These are phyloP conservation scores for Zymoseptoria pseudotritici DNA, from an alignment of 2,329 filamentous ascomycete species.

Conservation along the genomic window DNA sequence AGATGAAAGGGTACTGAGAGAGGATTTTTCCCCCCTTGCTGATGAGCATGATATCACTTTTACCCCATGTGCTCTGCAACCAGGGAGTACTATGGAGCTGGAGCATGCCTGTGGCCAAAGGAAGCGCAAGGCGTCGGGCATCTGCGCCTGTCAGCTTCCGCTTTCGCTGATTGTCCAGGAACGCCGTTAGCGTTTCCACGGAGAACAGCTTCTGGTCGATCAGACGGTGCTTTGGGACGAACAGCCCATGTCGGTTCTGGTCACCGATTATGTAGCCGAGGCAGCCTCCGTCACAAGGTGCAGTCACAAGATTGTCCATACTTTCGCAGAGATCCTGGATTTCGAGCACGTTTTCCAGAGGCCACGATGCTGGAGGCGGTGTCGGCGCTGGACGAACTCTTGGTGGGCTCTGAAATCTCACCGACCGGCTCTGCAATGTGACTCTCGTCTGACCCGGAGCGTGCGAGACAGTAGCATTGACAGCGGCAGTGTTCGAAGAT, in stretches of 20 bases:
- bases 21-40: slow-evolving; percentile 4
- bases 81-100: slow-evolving; percentile 12
- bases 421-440: background rate
- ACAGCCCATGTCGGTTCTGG: slow-evolving; percentile 10
- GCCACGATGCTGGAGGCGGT: background rate
- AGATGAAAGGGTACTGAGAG: slow-evolving; percentile 15
- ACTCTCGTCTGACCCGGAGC: background rate
- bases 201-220: slow-evolving; percentile 1
- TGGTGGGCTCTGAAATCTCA: background rate
- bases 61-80: slow-evolving; percentile 6
- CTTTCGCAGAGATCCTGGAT: slow-evolving; percentile 9
- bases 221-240: slow-evolving; percentile 4
- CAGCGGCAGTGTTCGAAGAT: background rate
- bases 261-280: slow-evolving; percentile 5
- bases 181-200: background rate
- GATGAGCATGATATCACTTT: slow-evolving; percentile 7
- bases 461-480: background rate
- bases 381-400: background rate
- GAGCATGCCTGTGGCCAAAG: slow-evolving; percentile 8
- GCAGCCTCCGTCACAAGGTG: slow-evolving; percentile 5
- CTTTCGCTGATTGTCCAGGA: background rate
- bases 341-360: background rate
- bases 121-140: slow-evolving; percentile 4
- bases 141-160: background rate
- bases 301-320: background rate